These are phyloP conservation scores for Fusarium veterinarium DNA, from an alignment of 2,329 filamentous ascomycete genomes.

Conservation along the genomic window DNA sequence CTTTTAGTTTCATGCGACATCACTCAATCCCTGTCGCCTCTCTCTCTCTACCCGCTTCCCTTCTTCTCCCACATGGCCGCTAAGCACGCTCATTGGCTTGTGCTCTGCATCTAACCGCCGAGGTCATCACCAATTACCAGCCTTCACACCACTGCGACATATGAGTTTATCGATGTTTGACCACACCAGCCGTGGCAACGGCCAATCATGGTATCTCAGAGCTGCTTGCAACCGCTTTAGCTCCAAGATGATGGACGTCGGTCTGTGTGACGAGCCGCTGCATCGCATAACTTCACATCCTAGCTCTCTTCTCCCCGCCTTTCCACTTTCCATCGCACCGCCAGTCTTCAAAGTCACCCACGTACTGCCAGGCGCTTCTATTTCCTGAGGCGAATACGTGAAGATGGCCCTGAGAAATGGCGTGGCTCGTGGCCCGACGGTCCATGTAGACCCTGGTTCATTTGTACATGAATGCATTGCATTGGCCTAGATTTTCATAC, in stretches of 20 bases:
- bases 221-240: constrained; percentile 26
- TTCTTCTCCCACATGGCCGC: constrained; percentile 30
- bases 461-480: constrained; percentile 30
- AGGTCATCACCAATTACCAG: constrained; percentile 47
- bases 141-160: constrained; percentile 28
- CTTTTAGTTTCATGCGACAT: constrained; percentile 22
- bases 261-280: constrained; percentile 38
- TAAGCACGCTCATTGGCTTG: constrained; percentile 50
- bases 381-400: constrained; percentile 20
- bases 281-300: constrained; percentile 35
- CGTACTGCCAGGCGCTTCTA: constrained; percentile 25
- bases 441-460: constrained; percentile 25
- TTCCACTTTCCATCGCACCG: constrained; percentile 32
- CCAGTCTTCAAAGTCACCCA: constrained; percentile 5
- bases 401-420: constrained; percentile 27
- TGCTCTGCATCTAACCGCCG: constrained; percentile 54
- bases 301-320: constrained; percentile 25
- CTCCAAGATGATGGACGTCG: constrained; percentile 20
- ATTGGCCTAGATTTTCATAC: constrained; percentile 29
- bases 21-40: constrained; percentile 19
- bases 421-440: constrained; percentile 37
- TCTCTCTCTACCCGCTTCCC: constrained; percentile 26
- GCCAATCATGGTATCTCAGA: constrained; percentile 24
- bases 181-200: constrained; percentile 3
- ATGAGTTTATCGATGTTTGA: constrained; percentile 30